Evolutionary conservation across 129 eudicot genomes (phyloP).

Genomic region (Kitagawia praeruptora): DNA sequence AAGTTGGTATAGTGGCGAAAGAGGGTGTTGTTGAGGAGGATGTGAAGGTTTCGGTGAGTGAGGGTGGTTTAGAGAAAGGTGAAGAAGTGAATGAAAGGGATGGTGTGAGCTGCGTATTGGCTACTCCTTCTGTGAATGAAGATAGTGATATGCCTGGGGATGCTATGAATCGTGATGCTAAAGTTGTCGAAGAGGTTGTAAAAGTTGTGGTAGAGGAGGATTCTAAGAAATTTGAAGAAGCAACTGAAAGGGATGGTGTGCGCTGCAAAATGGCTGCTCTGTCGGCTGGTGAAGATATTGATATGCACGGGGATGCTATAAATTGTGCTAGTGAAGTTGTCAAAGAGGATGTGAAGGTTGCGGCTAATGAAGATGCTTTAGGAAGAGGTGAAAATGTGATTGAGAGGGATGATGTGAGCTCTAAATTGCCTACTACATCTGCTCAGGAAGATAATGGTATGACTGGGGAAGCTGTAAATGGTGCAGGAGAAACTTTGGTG

Average conservation of each 20-base stretch:
- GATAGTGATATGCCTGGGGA: neutral
- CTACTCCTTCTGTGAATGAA: neutral
- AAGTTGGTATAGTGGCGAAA: neutral
- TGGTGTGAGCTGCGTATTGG: slow-evolving; percentile 2
- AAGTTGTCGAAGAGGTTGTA: neutral
- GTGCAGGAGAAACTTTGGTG: slow-evolving; percentile 5
- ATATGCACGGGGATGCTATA: neutral
- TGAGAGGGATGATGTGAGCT: slow-evolving; percentile 11
- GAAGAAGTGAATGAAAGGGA: slow-evolving; percentile 18
- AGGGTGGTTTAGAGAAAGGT: slow-evolving; percentile 3
- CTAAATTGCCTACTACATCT: neutral
- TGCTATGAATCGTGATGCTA: neutral
- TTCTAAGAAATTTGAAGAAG: neutral
- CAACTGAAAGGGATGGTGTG: slow-evolving; percentile 4
- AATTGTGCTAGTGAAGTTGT: slow-evolving; percentile 2
- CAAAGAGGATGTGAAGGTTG: neutral
- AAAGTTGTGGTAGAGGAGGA: neutral
- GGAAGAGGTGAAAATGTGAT: neutral
- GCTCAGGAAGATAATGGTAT: neutral
- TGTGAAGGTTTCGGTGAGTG: neutral
- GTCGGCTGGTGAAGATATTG: slow-evolving; percentile 9
- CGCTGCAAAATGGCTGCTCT: neutral
- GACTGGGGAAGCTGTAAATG: neutral
- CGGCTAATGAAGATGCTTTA: neutral
- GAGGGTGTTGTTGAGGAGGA: neutral